Conservation (phyloP, 768 basidiomycete species). For the Boletus tomentosulus region DNA sequence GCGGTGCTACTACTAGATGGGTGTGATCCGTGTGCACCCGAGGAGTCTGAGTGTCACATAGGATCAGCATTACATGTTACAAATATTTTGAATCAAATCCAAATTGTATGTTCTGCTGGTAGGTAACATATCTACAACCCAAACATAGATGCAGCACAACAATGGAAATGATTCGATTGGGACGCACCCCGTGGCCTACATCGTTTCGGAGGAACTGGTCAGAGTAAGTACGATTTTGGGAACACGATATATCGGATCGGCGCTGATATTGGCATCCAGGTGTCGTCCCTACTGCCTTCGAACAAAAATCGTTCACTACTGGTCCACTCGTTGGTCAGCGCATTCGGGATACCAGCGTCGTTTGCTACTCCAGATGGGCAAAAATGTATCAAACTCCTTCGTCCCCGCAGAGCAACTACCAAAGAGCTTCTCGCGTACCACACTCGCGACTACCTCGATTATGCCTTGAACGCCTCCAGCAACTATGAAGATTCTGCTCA, state of each 20-base stretch:
- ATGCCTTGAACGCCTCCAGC: constrained; percentile 38
- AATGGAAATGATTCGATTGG: neutral
- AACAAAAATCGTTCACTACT: constrained; percentile 62
- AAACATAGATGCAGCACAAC: constrained; percentile 9
- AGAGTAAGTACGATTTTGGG: constrained; percentile 34
- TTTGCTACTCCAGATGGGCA: constrained; percentile 20
- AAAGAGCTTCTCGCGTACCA: constrained; percentile 67
- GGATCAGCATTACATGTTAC: too few species aligned
- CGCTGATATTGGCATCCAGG: constrained; percentile 19
- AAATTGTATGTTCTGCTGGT: too few species aligned
- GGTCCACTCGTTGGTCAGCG: constrained; percentile 59
- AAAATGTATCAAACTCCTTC: constrained; percentile 41
- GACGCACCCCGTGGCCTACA: constrained; percentile 37
- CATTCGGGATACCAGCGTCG: constrained; percentile 44
- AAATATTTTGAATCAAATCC: too few species aligned
- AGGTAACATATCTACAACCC: too few species aligned
- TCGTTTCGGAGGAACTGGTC: constrained; percentile 55
- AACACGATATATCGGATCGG: too few species aligned
- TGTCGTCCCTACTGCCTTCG: constrained; percentile 60
- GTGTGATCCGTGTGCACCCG: too few species aligned
- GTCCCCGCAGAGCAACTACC: constrained; percentile 49
- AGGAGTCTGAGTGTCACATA: too few species aligned
- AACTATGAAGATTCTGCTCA: constrained; percentile 22
- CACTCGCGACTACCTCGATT: constrained; percentile 64
- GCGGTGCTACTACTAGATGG: too few species aligned